Conservation (phyloP, 176 grass and related monocot species). For the Hordeum marinum region DNA sequence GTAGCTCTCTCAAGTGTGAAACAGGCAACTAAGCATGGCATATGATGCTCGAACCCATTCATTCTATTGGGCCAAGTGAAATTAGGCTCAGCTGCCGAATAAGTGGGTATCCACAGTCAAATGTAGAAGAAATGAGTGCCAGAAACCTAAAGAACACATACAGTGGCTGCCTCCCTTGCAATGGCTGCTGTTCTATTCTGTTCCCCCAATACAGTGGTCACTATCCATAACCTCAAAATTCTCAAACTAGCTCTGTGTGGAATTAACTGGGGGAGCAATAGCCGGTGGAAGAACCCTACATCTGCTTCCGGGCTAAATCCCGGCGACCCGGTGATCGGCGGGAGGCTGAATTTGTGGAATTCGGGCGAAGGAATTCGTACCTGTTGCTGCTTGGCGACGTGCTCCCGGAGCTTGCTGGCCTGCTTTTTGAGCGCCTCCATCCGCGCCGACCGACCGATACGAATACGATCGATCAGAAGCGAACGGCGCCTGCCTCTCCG, state of each 20-base stretch:
- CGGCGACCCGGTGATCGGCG: background rate
- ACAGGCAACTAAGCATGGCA: background rate
- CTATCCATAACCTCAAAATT: background rate
- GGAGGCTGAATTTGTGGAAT: background rate
- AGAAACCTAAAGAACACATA: background rate
- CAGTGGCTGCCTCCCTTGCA: slow-evolving; percentile 1
- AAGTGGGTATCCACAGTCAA: background rate
- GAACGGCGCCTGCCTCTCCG: background rate
- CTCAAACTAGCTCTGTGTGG: background rate
- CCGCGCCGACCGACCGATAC: background rate
- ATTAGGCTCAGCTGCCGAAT: background rate
- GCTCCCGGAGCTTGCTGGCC: slow-evolving; percentile 80
- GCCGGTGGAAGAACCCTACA: background rate
- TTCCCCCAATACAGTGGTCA: background rate
- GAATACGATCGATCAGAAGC: background rate
- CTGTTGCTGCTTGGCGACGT: slow-evolving; percentile 91
- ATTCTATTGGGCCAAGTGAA: slow-evolving; percentile 18
- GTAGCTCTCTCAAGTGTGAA: slow-evolving; percentile 7
- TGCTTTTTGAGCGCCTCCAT: slow-evolving; percentile 97
- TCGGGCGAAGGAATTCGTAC: slow-evolving; percentile 29
- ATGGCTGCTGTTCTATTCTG: background rate
- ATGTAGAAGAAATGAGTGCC: background rate
- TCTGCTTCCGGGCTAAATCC: background rate
- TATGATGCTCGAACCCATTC: background rate
- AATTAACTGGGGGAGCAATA: background rate